Conservation (phyloP, 164 flowering plant genomes). For the Piper longum region DNA sequence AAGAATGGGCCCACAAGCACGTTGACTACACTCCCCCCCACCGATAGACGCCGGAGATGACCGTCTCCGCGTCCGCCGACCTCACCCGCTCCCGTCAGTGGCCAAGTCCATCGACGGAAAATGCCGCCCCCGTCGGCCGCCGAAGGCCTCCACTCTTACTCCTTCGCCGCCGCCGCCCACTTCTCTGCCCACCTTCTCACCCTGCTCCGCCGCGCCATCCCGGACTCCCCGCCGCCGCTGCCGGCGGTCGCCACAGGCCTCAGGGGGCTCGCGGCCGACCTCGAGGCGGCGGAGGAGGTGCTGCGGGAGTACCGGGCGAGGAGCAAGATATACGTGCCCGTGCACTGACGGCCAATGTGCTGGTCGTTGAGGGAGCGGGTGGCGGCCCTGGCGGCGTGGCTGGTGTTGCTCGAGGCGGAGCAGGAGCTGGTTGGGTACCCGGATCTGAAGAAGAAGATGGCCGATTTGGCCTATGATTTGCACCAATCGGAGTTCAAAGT, state of each 20-base stretch:
- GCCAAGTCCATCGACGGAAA: too few species aligned
- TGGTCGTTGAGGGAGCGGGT: slow-evolving; percentile 22
- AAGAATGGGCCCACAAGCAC: too few species aligned
- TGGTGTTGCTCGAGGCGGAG: slow-evolving; percentile 32
- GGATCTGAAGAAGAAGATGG: slow-evolving; percentile 27
- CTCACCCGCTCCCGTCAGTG: too few species aligned
- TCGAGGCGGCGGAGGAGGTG: slow-evolving; percentile 14
- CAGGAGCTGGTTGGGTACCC: slow-evolving; percentile 12
- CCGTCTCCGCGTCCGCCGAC: too few species aligned
- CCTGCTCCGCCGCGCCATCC: not conserved
- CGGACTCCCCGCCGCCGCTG: not conserved
- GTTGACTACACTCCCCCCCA: too few species aligned
- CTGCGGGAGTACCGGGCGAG: slow-evolving; percentile 18
- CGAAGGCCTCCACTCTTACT: too few species aligned
- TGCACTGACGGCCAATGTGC: slow-evolving; percentile 27
- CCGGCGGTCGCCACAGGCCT: too few species aligned
- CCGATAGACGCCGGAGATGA: too few species aligned
- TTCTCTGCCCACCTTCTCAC: too few species aligned
- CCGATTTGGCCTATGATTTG: slow-evolving; percentile 44
- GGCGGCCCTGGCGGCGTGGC: slow-evolving; percentile 35
- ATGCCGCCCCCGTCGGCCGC: too few species aligned
- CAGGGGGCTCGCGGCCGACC: not conserved
- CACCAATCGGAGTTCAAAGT: slow-evolving; percentile 36
- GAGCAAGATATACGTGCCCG: slow-evolving; percentile 36
- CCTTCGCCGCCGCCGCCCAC: too few species aligned